phyloP scores from a whole-genome alignment of 305 asterid species.

The Fraxinus dipetala region DNA sequence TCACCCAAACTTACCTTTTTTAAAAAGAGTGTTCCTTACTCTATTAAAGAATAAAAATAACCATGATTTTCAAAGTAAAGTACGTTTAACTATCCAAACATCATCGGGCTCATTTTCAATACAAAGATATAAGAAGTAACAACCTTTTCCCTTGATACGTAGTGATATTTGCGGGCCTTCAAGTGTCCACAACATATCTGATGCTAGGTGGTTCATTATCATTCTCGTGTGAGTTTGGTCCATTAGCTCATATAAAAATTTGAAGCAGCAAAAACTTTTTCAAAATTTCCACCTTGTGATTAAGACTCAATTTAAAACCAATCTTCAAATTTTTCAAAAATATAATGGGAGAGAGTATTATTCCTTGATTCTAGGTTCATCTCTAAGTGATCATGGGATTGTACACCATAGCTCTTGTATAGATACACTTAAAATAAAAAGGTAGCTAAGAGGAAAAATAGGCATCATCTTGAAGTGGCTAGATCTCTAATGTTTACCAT shows the following conservation, averaged over 20 bases:
- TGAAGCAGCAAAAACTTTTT: background rate
- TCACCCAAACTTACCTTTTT: background rate
- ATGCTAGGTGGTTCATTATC: background rate
- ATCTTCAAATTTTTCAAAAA: background rate
- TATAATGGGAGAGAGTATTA: background rate
- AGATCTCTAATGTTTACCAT: background rate
- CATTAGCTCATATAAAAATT: background rate
- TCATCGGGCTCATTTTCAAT: background rate
- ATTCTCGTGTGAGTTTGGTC: background rate
- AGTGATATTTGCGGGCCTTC: background rate
- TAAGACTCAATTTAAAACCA: constrained; percentile 1
- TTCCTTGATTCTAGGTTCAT: background rate
- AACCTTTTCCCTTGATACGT: background rate
- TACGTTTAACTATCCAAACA: constrained; percentile 10
- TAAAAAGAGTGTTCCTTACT: background rate
- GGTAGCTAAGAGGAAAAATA: background rate
- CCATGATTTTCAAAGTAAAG: background rate
- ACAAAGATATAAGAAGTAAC: background rate
- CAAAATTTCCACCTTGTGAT: background rate
- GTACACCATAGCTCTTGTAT: background rate
- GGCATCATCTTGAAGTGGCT: background rate
- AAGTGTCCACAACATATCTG: background rate
- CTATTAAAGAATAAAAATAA: background rate
- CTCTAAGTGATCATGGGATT: background rate
- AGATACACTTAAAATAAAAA: background rate